These are phyloP conservation scores for Salix exigua DNA, from an alignment of 345 rosid genomes.

Conservation along the genomic window DNA sequence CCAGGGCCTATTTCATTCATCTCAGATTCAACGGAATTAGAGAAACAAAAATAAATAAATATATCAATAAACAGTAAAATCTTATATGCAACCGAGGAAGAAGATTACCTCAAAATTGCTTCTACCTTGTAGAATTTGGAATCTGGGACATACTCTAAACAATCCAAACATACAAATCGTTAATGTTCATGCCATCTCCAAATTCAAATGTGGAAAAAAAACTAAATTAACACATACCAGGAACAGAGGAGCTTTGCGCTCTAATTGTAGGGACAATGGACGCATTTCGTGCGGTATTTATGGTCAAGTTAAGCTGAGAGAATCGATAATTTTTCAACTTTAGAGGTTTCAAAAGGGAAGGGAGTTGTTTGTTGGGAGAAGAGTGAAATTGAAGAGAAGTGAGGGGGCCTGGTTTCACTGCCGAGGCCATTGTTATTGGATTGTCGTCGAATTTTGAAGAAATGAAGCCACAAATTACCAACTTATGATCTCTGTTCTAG, in stretches of 20 bases:
- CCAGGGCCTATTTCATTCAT: constrained; percentile 63
- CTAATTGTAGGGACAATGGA: constrained; percentile 40
- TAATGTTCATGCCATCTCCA: background rate
- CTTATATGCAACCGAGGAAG: background rate
- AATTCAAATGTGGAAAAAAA: background rate
- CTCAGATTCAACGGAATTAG: constrained; percentile 3
- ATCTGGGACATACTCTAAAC: constrained; percentile 56
- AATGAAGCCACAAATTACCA: background rate
- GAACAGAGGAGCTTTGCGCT: constrained; percentile 41
- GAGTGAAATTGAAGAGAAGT: constrained; percentile 20
- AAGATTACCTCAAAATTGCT: constrained; percentile 65
- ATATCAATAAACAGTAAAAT: background rate
- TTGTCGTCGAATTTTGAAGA: constrained; percentile 14
- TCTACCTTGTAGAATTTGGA: constrained; percentile 81
- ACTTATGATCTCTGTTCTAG: background rate
- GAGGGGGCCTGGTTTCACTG: constrained; percentile 24
- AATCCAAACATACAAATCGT: constrained; percentile 5
- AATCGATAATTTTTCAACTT: constrained; percentile 27
- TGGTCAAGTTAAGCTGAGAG: constrained; percentile 18
- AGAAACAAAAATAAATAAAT: background rate
- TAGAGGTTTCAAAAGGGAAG: constrained; percentile 31
- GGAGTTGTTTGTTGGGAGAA: constrained; percentile 20
- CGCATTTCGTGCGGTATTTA: constrained; percentile 25
- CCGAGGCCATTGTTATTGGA: constrained; percentile 23
- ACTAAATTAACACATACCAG: constrained; percentile 29